phyloP scores from a whole-genome alignment of 2,329 filamentous ascomycete genomes.

The Sclerotinia borealis region DNA sequence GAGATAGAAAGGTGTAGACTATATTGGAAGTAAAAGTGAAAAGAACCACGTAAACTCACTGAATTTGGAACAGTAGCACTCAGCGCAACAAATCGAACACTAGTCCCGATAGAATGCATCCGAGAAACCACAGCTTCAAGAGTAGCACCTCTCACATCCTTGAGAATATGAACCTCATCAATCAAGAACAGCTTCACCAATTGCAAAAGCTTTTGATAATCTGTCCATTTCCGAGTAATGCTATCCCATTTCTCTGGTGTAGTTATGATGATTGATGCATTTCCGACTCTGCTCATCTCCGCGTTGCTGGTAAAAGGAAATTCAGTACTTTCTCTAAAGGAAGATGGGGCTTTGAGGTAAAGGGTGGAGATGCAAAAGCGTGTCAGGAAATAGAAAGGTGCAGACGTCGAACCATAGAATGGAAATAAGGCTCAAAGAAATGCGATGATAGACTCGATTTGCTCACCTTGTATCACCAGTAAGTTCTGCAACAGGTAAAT shows the following conservation, averaged over 20 bases:
- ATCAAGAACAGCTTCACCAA: conserved; percentile 76
- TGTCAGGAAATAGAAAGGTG: not conserved
- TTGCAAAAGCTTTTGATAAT: conserved; percentile 67
- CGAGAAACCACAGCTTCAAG: conserved; percentile 79
- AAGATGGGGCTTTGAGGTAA: not conserved
- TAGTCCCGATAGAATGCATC: conserved; percentile 74
- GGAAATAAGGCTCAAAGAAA: not conserved
- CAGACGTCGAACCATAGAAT: not conserved
- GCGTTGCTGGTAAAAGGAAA: conserved; percentile 39
- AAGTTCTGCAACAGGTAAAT: conserved; percentile 66
- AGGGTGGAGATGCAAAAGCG: not conserved
- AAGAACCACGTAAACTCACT: too few relatives aligned
- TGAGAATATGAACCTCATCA: conserved; percentile 83
- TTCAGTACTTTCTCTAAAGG: not conserved
- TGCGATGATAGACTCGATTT: not conserved
- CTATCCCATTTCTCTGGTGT: conserved; percentile 93
- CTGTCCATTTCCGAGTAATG: conserved; percentile 80
- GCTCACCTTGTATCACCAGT: conserved; percentile 62
- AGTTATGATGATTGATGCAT: conserved; percentile 75
- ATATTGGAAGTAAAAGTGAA: too few relatives aligned
- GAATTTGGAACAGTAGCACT: conserved; percentile 83
- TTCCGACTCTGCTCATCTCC: conserved; percentile 63
- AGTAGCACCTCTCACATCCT: conserved; percentile 70
- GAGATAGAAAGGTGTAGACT: too few relatives aligned
- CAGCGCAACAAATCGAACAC: conserved; percentile 73